Percentiles rank a stretch among this genome's conserved stretches.
phyloP scores from a whole-genome alignment of 768 basidiomycete species.

The Suillus occidentalis region DNA sequence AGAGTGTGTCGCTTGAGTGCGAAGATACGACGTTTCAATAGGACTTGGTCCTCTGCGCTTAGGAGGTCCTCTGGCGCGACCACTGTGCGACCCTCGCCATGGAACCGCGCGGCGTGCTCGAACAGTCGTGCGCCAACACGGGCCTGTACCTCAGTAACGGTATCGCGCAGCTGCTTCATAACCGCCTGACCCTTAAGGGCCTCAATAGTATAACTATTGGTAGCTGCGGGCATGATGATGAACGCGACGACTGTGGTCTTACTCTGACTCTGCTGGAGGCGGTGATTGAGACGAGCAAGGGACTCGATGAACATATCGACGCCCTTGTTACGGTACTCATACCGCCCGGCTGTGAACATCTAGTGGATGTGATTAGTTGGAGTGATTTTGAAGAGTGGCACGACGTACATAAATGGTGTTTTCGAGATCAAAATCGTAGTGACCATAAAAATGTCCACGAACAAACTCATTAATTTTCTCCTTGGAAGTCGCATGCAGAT shows the following conservation, averaged over 20 bases:
- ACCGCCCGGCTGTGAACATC: slow-evolving; percentile 99
- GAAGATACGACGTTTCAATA: slow-evolving; percentile 94
- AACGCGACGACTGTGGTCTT: slow-evolving; percentile 92
- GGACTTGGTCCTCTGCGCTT: slow-evolving; percentile 88
- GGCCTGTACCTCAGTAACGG: slow-evolving; percentile 93
- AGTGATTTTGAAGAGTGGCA: neutral
- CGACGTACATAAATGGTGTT: slow-evolving; percentile 78
- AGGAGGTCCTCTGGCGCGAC: slow-evolving; percentile 77
- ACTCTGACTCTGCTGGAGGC: slow-evolving; percentile 61
- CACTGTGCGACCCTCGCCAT: slow-evolving; percentile 77
- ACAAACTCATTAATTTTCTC: slow-evolving; percentile 99
- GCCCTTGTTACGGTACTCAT: slow-evolving; percentile 99
- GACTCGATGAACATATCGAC: slow-evolving; percentile 99
- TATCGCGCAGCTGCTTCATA: slow-evolving; percentile 93
- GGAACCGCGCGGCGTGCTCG: slow-evolving; percentile 90
- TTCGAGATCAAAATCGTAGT: slow-evolving; percentile 94
- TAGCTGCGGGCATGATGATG: slow-evolving; percentile 97
- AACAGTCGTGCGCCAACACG: slow-evolving; percentile 90
- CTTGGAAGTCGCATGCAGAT: slow-evolving; percentile 88
- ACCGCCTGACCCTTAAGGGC: slow-evolving; percentile 97
- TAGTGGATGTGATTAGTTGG: slow-evolving; percentile 31
- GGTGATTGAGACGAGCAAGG: slow-evolving; percentile 80
- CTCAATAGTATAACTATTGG: slow-evolving; percentile 96
- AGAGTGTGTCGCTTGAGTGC: slow-evolving; percentile 92
- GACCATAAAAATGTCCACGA: slow-evolving; percentile 96